Evolutionary conservation across 2,329 filamentous ascomycete genomes (phyloP).

Genomic region (Didymella pomorum): DNA sequence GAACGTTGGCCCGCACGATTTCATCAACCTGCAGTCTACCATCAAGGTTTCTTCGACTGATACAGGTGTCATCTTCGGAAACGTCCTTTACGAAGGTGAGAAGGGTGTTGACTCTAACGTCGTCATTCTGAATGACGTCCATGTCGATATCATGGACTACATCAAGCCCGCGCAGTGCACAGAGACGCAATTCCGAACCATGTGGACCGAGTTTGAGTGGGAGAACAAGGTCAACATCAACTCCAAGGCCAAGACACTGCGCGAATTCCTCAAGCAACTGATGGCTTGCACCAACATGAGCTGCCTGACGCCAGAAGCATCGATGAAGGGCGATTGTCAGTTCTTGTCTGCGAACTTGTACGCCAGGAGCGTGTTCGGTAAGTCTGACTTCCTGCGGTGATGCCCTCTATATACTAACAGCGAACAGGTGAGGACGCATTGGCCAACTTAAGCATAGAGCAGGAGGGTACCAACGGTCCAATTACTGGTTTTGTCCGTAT

Average conservation of each 20-base stretch:
- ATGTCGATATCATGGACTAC: conserved; percentile 99
- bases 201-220: conserved; percentile 99
- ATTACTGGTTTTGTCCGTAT: conserved; percentile 98
- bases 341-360: conserved; percentile 98
- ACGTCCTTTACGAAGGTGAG: conserved; percentile 95
- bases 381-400: conserved; percentile 54
- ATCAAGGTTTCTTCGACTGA: conserved; percentile 99
- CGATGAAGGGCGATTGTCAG: conserved; percentile 95
- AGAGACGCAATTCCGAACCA: conserved; percentile 98
- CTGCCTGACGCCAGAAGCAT: conserved; percentile 94
- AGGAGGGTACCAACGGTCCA: conserved; percentile 92
- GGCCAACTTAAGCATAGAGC: conserved; percentile 96
- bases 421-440: conserved; percentile 90
- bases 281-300: conserved; percentile 99
- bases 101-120: conserved; percentile 75
- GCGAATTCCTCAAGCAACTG: conserved; percentile 90
- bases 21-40: conserved; percentile 97
- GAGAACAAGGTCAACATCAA: conserved; percentile 99
- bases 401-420: conserved; percentile 11
- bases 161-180: conserved; percentile 97
- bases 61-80: conserved; percentile 98
- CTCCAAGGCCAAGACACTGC: conserved; percentile 89
- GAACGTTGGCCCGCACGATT: conserved; percentile 93
- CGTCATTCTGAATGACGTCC: conserved; percentile 96
- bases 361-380: conserved; percentile 96